Base-by-base conservation (phyloP, 2,329 filamentous ascomycete species). In the Aspergillus sp. region DNA sequence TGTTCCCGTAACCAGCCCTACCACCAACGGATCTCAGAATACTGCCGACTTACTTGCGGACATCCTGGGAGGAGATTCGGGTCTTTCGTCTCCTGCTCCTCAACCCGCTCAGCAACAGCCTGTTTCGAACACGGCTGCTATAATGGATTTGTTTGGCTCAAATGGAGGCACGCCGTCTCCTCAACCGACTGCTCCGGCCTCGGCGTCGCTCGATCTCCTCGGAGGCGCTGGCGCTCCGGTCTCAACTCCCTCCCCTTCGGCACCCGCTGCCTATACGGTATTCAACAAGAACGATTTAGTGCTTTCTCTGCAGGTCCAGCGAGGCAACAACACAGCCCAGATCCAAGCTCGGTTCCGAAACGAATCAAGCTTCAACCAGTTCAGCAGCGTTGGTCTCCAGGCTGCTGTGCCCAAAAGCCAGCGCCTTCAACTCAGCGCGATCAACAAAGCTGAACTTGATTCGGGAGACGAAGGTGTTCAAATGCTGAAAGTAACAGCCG, bases 371-470 rank as follows among this genome's bases (percentile, higher is more conserved):
- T 85, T 88, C 30, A 82, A 81, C 13, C 77, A 80, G 13, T 80
- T 98, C 48, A 87, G 87, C 15, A 85, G 84, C 45, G 90, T 98
- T 30, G 91, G 90, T 24, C 75, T 99, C 63, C 95, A 99, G 74
- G 95, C 93, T 43, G 95, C 95, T 1, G 95, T 99, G 53, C 95
- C 95, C 8, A 99, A 98, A 78, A 91, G 90, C 44, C 95, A 99
- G 77, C 96, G 95, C 73, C 78, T 99, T 68, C 92, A 97, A 72
- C 79, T 99, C 63, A 89, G 96, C 72, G 91, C 89, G 57, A 96
- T 99, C 64, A 96, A 91, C 64, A 90, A 85, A 63, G 79, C 87
- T 4, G 90, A 96, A 32, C 72, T 99, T 43, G 85, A 81, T 12
- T 85, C 87, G 6, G 91, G 91, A 13, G 85, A 88, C 42, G 92